These are phyloP conservation scores for Jamesozyma lodderae DNA, from an alignment of 805 yeast genomes.

Conservation along the genomic window DNA sequence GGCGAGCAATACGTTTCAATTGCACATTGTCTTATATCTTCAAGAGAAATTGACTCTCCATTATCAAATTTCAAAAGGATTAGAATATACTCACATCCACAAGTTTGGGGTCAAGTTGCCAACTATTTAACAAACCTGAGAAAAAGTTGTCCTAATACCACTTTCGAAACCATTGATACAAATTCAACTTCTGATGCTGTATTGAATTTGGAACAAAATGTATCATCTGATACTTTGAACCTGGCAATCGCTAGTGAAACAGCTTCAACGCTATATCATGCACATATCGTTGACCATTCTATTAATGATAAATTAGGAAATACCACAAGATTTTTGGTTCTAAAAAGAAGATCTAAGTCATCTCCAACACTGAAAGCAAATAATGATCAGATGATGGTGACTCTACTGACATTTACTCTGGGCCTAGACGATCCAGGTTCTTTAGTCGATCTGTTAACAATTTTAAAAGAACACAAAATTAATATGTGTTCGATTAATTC, in stretches of 20 bases:
- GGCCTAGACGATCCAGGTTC: slow-evolving; percentile 66
- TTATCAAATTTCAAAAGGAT: slow-evolving; percentile 32
- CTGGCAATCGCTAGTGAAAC: slow-evolving; percentile 69
- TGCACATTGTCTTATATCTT: slow-evolving; percentile 56
- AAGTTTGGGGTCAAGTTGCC: slow-evolving; percentile 91
- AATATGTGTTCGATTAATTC: slow-evolving; percentile 68
- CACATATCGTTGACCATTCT: slow-evolving; percentile 44
- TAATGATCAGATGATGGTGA: slow-evolving; percentile 29
- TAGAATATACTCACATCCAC: slow-evolving; percentile 84
- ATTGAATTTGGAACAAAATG: slow-evolving; percentile 29
- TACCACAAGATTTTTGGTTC: slow-evolving; percentile 75
- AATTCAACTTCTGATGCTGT: slow-evolving; percentile 85
- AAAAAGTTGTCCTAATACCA: slow-evolving; percentile 22
- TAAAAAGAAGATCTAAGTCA: slow-evolving; percentile 40
- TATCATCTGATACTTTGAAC: slow-evolving; percentile 30
- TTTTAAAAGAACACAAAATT: slow-evolving; percentile 45
- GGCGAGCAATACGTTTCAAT: slow-evolving; percentile 79
- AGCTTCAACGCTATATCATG: slow-evolving; percentile 52
- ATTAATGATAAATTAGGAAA: slow-evolving; percentile 70
- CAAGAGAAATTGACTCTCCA: slow-evolving; percentile 31
- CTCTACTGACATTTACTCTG: slow-evolving; percentile 58
- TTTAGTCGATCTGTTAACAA: slow-evolving; percentile 52
- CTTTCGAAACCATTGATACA: slow-evolving; percentile 49
- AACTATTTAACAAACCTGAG: slow-evolving; percentile 40
- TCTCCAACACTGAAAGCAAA: background rate